These are phyloP conservation scores for Ceratocystis colombiana DNA, from an alignment of 2,329 filamentous ascomycete species.

Conservation along the genomic window DNA sequence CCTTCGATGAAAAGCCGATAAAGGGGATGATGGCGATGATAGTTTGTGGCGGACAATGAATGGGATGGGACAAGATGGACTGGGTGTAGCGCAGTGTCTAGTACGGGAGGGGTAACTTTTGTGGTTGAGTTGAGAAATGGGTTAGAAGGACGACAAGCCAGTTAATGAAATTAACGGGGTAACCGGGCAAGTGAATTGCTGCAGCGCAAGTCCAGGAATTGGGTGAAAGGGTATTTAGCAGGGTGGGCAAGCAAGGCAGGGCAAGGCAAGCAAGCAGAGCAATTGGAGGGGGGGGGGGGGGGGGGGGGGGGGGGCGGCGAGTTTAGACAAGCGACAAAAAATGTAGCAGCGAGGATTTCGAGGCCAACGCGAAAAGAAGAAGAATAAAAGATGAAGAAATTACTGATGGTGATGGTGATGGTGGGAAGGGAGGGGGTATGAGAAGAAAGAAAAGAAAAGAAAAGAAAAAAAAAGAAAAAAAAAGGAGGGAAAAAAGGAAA, in stretches of 20 bases:
- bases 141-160: conserved; percentile 19
- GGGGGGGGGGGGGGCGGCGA: background rate
- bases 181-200: conserved; percentile 22
- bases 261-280: background rate
- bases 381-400: conserved; percentile 12
- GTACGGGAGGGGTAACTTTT: conserved; percentile 25
- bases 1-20: conserved; percentile 15
- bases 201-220: conserved; percentile 17
- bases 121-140: conserved; percentile 18
- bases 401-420: conserved; percentile 5
- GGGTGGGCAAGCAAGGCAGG: conserved; percentile 1
- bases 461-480: conserved; percentile 5
- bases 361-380: background rate
- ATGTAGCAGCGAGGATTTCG: background rate
- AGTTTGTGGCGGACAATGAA: conserved; percentile 20
- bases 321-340: background rate
- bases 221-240: background rate
- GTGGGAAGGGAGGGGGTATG: conserved; percentile 1
- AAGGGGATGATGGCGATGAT: conserved; percentile 8
- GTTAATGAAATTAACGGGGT: conserved; percentile 24
- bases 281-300: conserved; percentile 8
- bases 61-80: conserved; percentile 10
- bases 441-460: conserved; percentile 15
- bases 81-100: conserved; percentile 17
- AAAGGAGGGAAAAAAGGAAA: background rate